Base-by-base conservation (phyloP, 768 basidiomycete genomes). In the Imleria badia region DNA sequence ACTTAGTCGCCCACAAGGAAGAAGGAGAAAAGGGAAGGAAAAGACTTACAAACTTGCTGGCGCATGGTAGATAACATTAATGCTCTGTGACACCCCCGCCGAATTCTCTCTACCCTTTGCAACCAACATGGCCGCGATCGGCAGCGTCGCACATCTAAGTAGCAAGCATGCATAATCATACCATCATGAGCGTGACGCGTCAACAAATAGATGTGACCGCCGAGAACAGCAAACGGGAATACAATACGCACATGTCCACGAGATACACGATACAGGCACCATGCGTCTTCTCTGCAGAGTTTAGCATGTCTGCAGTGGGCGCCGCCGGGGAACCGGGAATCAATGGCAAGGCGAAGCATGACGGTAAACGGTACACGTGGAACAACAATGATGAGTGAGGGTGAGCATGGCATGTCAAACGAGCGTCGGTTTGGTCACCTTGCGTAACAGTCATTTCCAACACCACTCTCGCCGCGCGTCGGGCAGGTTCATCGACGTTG, bases 11-110 rank as follows among this genome's bases (percentile, higher is more conserved):
- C 13, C 20, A n/a, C n/a, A 22, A 22, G 26, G 29, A 44, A 5
- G 14, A 19, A 38, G 10, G 14, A 14, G 5, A 46, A 19, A 33
- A 22, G 17, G 17, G 4, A 49, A 39, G 9, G 47, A 29, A 33
- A 31, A 51, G 7, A 69, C 76, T 42, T 59, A 74, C 82, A 69
- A 49, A 19, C 63, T 53, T 1, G 76, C 79, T 2, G 73, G 69
- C 5, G 74, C 67, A 58, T 82, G 78, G 56, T 75, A 81, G n/a
- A 75, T 56, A 3, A 71, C 66, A 49, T 81, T 75, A 59, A 82
- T 77, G 3, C 62, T 72, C 48, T 77, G 77, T 1, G 80, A 80
- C 23, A 81, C 77, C 9, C 75, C 75, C 1, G 69, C 51, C 11
- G 60, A 55, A 7, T 64, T 64, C 13, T 19, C 12, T 4, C 66